These are phyloP conservation scores for Magnaporthiopsis incrustans DNA, from an alignment of 2,329 filamentous ascomycete species.

Conservation along the genomic window DNA sequence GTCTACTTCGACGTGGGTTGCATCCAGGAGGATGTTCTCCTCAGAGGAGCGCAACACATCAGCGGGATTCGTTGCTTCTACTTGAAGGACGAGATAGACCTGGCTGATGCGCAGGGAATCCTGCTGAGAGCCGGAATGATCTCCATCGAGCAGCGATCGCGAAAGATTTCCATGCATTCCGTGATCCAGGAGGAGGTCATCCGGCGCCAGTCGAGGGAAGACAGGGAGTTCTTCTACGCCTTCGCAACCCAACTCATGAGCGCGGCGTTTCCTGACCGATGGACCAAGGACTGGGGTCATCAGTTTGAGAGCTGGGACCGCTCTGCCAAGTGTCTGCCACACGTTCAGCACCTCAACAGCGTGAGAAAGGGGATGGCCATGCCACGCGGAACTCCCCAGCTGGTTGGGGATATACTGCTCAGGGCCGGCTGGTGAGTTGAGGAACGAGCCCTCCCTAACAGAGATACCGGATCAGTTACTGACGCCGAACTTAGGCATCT, in stretches of 20 bases:
- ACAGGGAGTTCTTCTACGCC: neutral
- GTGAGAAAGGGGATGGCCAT: conserved; percentile 11
- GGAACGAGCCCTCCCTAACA: neutral
- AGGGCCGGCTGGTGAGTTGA: conserved; percentile 15
- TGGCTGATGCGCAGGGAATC: conserved; percentile 2
- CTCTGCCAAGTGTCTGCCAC: conserved; percentile 22
- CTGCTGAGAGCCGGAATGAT: conserved; percentile 4
- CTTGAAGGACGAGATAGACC: neutral
- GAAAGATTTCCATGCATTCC: neutral
- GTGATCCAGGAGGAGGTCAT: neutral
- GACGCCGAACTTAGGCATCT: conserved; percentile 19
- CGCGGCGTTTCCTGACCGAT: conserved; percentile 20
- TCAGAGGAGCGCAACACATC: conserved; percentile 11
- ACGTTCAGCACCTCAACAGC: conserved; percentile 19
- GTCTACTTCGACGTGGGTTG: conserved; percentile 21
- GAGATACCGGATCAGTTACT: neutral
- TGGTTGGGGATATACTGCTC: conserved; percentile 19
- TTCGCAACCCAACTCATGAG: conserved; percentile 15
- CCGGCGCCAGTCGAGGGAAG: neutral
- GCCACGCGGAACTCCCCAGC: conserved; percentile 11
- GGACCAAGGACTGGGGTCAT: conserved; percentile 18
- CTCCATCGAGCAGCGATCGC: neutral
- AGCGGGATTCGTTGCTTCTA: neutral
- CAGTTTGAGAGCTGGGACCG: conserved; percentile 19
- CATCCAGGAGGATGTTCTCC: conserved; percentile 19